A percentile compares a stretch with the other conserved stretches of the same genome.
These are phyloP conservation scores for Nephromyces sp. DNA, from an alignment of 169 alveolate genomes.

Conservation along the genomic window DNA sequence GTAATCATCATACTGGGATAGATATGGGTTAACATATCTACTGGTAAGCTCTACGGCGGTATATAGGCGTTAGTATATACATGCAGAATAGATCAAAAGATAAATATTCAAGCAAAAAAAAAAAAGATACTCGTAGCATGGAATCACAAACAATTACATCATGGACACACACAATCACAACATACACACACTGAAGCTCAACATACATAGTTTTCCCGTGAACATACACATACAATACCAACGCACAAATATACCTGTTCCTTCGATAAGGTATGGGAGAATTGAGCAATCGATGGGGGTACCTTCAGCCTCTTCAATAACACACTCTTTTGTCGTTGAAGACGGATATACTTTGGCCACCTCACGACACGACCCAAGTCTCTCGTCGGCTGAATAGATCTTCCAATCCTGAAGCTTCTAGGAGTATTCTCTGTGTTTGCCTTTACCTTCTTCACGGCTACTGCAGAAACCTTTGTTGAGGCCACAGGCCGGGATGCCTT, in stretches of 20 bases:
- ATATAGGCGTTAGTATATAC: too few species aligned
- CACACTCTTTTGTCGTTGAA: conserved; percentile 94
- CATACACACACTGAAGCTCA: conserved; percentile 41
- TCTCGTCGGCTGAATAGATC: conserved; percentile 76
- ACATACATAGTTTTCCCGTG: conserved; percentile 46
- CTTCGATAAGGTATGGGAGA: conserved; percentile 88
- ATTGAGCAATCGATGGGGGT: conserved; percentile 96
- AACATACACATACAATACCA: conserved; percentile 29
- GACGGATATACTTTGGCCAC: conserved; percentile 94
- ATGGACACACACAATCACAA: neutral
- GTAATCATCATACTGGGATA: too few species aligned
- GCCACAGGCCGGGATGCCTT: neutral
- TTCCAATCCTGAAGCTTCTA: conserved; percentile 76
- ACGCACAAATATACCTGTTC: conserved; percentile 72
- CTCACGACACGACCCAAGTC: conserved; percentile 83
- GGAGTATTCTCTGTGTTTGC: conserved; percentile 51
- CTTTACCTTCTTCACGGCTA: too few species aligned
- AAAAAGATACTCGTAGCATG: neutral
- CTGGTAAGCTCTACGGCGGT: too few species aligned
- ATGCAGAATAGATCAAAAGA: too few species aligned
- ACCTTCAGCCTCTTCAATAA: conserved; percentile 91
- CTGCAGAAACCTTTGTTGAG: too few species aligned
- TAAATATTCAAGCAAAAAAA: too few species aligned
- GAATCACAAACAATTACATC: neutral
- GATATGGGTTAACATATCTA: too few species aligned